Evolutionary conservation across 768 basidiomycete genomes (phyloP), one percentile per base, ranked within the genome.

Genomic region (Trametes meyenii): DNA sequence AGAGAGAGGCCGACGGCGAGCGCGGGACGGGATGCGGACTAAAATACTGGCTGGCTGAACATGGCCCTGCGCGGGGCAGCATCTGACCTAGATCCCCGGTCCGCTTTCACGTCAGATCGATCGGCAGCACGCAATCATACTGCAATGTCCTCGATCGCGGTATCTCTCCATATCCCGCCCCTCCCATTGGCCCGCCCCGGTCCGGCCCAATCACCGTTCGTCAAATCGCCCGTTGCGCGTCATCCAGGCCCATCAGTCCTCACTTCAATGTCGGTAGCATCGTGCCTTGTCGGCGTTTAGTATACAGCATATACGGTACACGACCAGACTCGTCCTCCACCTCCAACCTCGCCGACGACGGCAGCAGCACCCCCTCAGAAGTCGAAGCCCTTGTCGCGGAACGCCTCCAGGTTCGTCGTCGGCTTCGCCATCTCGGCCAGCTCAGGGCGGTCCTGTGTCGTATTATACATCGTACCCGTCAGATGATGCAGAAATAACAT

Each of bases 321-420:
- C 35, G 44, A 50, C 44, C 46, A 53, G 40, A 21, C 23, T 50
- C 35, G 36, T 33, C 53, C 16, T 8, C 14, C 29, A 16, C 40
- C 1, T 24, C 5, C 12, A n/a, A 17, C 39, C 24, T 8, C 3
- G 29, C 14, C 54, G 17, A 6, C 29, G 14, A 24, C 35, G 39
- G 49, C 35, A 35, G 49, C 35, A 35, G 38, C 35, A 35, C 42
- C 48, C n/a, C 16, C 29, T 65, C 61, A 96, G 71, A 97, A 98
- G 60, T 98, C 96, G 70, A 98, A 93, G 3, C 95, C 95, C 62
- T 91, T 87, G 63, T 78, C 78, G 49, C 92, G 81, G 79, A 98
- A 99, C 40, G 80, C 69, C 46, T 89, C 83, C 58, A 97, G 75
- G 68, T 82, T 82, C 40, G 83, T 78, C 58, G 83, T 88, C 19